Evolutionary conservation across 2,329 filamentous ascomycete species (phyloP), one percentile per base, ranked within the genome.

Genomic region (Ploettnerulaceae sp.): DNA sequence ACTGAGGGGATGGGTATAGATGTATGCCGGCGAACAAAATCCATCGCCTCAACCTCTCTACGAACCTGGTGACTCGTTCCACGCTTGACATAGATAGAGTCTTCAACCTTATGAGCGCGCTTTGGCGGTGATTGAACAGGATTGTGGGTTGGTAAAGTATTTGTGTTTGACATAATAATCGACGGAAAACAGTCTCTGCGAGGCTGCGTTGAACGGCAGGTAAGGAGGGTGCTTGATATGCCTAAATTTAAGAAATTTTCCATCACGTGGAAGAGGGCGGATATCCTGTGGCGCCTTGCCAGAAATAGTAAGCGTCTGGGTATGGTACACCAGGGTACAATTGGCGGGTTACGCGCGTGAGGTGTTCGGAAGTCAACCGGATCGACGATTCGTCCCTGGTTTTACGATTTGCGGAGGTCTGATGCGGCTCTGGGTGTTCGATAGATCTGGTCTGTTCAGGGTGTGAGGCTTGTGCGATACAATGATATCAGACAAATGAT

Each of bases 401-500:
- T n/a, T n/a, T n/a, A n/a, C n/a, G n/a, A n/a, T n/a, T n/a, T 57
- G 42, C 38, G 39, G 48, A 48, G 57, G 48, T 15, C 17, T 63
- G 17, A 60, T 65, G 54, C 55, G 61, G 47, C 48, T 57, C 11
- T 67, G 55, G 61, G 53, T 66, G 7, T 65, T 64, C 44, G 61
- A 67, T 48, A 57, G 61, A 50, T 67, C 59, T 34, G 61, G 63
- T 7, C 43, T 47, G 5, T 67, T 63, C 40, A 65, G n/a, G n/a
- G n/a, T n/a, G n/a, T n/a, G n/a, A n/a, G n/a, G n/a, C n/a, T n/a
- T n/a, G n/a, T n/a, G n/a, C n/a, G n/a, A n/a, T n/a, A n/a, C n/a
- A n/a, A n/a, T n/a, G n/a, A n/a, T n/a, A n/a, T n/a, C n/a, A n/a
- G n/a, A n/a, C n/a, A n/a, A n/a, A n/a, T n/a, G n/a, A n/a, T n/a